Percentiles rank a stretch among this genome's conserved stretches.
Conservation (phyloP, 2,329 filamentous ascomycete genomes). For the Nannizziopsis barbatae region DNA sequence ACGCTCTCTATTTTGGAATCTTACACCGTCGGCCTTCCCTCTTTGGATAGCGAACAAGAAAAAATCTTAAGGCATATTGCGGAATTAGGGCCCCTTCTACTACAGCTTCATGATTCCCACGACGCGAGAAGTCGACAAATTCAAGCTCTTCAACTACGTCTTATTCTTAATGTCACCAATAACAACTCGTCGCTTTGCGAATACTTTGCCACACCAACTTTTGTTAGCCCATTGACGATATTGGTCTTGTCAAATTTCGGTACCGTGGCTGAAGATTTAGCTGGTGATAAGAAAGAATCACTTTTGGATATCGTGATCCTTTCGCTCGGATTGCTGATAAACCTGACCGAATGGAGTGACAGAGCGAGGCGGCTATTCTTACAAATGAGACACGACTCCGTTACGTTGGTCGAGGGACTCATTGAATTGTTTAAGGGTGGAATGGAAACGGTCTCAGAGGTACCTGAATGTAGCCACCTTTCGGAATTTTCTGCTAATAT, state of each 20-base stretch:
- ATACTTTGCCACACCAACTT: constrained; percentile 45
- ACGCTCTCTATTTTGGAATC: constrained; percentile 31
- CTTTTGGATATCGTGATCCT: constrained; percentile 64
- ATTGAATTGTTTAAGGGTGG: constrained; percentile 57
- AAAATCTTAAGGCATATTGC: constrained; percentile 24
- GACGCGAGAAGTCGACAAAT: constrained; percentile 20
- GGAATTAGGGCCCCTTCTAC: constrained; percentile 32
- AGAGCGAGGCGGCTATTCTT: constrained; percentile 46
- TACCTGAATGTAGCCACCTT: constrained; percentile 31
- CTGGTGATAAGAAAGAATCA: constrained; percentile 40
- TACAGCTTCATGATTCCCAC: constrained; percentile 13
- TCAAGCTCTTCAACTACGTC: constrained; percentile 45
- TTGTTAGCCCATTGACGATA: constrained; percentile 29
- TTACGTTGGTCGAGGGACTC: constrained; percentile 43
- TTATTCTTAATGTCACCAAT: constrained; percentile 79
- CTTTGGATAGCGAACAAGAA: constrained; percentile 21
- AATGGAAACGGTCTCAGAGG: constrained; percentile 55
- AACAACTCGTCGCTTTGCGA: constrained; percentile 59
- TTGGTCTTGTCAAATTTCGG: constrained; percentile 28
- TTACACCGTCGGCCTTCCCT: constrained; percentile 25
- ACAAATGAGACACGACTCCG: constrained; percentile 25
- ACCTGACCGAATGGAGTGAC: constrained; percentile 68
- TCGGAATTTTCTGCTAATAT: constrained; percentile 10
- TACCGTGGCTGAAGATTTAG: constrained; percentile 22
- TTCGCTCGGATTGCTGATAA: constrained; percentile 72